Evolutionary conservation across 345 rosid species (phyloP).

Genomic region (Acer yangbiense): DNA sequence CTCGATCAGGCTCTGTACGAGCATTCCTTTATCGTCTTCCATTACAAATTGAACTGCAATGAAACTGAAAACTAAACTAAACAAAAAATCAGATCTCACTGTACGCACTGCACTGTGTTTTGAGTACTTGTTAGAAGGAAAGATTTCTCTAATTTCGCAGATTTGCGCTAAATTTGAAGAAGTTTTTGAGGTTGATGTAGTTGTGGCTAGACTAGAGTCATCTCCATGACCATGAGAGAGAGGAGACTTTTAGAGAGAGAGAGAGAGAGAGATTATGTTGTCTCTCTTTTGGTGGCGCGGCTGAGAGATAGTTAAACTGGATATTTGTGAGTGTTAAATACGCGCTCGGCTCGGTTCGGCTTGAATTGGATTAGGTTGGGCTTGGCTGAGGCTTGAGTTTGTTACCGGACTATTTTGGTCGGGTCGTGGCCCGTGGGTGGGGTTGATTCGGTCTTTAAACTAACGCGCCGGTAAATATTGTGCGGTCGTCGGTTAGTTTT

Average conservation of each 20-base stretch:
- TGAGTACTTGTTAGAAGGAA: neutral
- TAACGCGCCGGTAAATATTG: neutral
- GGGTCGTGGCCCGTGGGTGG: neutral
- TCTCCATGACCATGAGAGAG: conserved; percentile 1
- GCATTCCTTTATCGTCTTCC: conserved; percentile 17
- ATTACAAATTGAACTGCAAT: conserved; percentile 5
- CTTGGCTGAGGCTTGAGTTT: neutral
- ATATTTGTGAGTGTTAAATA: neutral
- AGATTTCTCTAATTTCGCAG: neutral
- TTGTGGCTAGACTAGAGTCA: conserved; percentile 6
- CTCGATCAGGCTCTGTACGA: conserved; percentile 18
- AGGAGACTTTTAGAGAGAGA: conserved; percentile 2
- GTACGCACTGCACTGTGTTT: neutral
- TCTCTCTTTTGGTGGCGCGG: conserved; percentile 8
- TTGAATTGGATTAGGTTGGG: neutral
- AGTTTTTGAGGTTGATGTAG: neutral
- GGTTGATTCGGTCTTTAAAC: neutral
- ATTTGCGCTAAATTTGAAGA: neutral
- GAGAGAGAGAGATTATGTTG: too few relatives aligned
- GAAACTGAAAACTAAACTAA: neutral
- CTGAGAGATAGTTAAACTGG: conserved; percentile 7
- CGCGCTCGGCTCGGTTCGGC: neutral
- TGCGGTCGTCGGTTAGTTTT: neutral
- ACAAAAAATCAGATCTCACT: conserved; percentile 16
- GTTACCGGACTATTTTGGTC: neutral